These are phyloP conservation scores for Fomitopsis serialis DNA, from an alignment of 768 basidiomycete species.

Conservation along the genomic window DNA sequence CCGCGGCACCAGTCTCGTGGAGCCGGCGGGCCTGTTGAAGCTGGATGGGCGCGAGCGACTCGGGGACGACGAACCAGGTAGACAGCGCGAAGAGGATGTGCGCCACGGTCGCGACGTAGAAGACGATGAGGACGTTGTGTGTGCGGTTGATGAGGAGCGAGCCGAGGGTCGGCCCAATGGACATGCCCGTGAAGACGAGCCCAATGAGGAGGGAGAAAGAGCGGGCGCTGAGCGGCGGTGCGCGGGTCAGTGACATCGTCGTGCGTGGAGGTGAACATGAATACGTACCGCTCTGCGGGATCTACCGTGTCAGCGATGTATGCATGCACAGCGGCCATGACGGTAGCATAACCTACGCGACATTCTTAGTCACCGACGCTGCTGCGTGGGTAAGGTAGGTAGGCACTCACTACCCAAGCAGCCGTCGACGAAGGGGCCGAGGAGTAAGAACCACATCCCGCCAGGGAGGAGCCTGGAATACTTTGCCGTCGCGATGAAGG, in stretches of 20 bases:
- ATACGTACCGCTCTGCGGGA: conserved; percentile 44
- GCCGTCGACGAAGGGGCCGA: conserved; percentile 66
- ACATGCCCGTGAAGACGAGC: conserved; percentile 67
- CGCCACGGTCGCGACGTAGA: conserved; percentile 55
- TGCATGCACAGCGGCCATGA: conserved; percentile 49
- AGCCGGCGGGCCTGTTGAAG: conserved; percentile 36
- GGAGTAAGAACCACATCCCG: conserved; percentile 74
- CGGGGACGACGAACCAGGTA: conserved; percentile 63
- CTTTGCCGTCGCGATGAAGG: conserved; percentile 58
- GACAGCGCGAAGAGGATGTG: conserved; percentile 46
- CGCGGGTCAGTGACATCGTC: background rate
- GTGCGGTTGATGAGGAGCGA: conserved; percentile 57
- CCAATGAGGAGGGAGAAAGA: conserved; percentile 64
- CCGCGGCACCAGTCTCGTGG: conserved; percentile 28
- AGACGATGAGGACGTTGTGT: conserved; percentile 53
- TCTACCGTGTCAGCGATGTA: conserved; percentile 68
- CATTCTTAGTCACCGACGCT: background rate
- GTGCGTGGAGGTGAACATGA: background rate
- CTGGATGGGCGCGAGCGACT: conserved; percentile 57
- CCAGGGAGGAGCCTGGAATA: conserved; percentile 63
- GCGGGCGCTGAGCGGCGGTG: conserved; percentile 46
- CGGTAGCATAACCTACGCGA: conserved; percentile 44
- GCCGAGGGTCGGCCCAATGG: conserved; percentile 72
- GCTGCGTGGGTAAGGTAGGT: background rate
- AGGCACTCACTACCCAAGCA: conserved; percentile 56